These are phyloP conservation scores for Corymbia citriodora DNA, from an alignment of 441 rosid species.

Conservation along the genomic window DNA sequence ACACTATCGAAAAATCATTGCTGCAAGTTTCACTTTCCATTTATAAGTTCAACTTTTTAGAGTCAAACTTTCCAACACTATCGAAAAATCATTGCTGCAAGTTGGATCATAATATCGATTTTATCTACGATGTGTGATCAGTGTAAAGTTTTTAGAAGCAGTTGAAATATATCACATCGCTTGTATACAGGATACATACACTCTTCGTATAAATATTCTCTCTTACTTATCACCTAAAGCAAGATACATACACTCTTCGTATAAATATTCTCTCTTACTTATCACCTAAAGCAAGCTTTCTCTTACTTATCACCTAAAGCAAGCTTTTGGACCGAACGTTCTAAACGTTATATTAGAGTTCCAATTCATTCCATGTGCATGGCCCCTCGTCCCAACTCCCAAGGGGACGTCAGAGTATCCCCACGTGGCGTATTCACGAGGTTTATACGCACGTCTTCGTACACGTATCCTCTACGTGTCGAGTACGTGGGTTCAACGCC, in stretches of 20 bases:
- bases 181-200: too few relatives aligned
- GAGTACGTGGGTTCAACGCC: not conserved
- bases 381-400: too few relatives aligned
- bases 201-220: accelerated
- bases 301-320: too few relatives aligned
- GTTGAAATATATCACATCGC: too few relatives aligned
- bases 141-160: too few relatives aligned
- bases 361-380: not conserved
- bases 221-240: too few relatives aligned
- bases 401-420: not conserved
- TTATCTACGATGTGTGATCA: too few relatives aligned
- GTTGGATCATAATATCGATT: not conserved
- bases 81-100: not conserved
- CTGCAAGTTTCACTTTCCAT: not conserved
- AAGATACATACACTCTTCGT: accelerated
- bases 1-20: not conserved
- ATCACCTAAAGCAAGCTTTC: too few relatives aligned
- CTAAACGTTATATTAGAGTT: not conserved
- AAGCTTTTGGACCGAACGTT: not conserved
- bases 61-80: not conserved
- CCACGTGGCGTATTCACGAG: not conserved
- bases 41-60: too few relatives aligned
- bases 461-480: not conserved
- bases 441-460: not conserved
- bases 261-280: not conserved